These are phyloP conservation scores for Aristolochia fimbriata DNA, from an alignment of 164 flowering plant genomes.

Conservation along the genomic window DNA sequence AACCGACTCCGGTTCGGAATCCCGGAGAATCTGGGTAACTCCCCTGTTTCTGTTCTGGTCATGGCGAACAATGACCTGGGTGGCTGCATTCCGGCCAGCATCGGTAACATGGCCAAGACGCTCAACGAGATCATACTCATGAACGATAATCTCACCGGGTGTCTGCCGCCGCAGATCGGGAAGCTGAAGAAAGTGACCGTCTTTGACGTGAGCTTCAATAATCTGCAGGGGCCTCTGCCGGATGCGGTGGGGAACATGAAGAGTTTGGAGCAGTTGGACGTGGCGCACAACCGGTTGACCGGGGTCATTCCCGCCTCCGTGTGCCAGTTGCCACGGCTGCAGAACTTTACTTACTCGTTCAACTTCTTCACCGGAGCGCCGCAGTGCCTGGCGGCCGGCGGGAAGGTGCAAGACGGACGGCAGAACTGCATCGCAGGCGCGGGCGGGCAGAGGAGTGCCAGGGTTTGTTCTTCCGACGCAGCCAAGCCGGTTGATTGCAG, in stretches of 20 bases:
- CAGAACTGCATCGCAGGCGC: constrained; percentile 50
- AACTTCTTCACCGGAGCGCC: constrained; percentile 69
- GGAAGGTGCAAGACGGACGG: constrained; percentile 12
- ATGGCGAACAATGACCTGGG: constrained; percentile 64
- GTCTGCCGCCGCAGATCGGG: constrained; percentile 59
- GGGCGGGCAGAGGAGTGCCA: constrained; percentile 29
- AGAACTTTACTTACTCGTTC: constrained; percentile 66
- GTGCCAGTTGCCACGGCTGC: constrained; percentile 45
- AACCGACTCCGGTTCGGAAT: constrained; percentile 58
- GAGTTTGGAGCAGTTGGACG: constrained; percentile 65
- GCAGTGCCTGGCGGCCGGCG: constrained; percentile 16
- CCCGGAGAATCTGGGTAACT: constrained; percentile 66
- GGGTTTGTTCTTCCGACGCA: constrained; percentile 37
- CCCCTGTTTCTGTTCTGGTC: constrained; percentile 70
- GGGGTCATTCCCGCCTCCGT: constrained; percentile 48
- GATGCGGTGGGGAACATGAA: constrained; percentile 31
- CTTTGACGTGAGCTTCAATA: constrained; percentile 71
- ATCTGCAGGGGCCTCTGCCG: constrained; percentile 50
- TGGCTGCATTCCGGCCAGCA: constrained; percentile 65
- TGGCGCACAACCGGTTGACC: constrained; percentile 58
- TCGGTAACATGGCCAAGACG: constrained; percentile 61
- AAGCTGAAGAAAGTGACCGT: constrained; percentile 45
- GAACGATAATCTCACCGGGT: constrained; percentile 58
- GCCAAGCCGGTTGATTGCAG: constrained; percentile 48
- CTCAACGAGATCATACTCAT: constrained; percentile 67